Conservation (phyloP, 2,329 filamentous ascomycete genomes). For the Magnaporthales sp. region DNA sequence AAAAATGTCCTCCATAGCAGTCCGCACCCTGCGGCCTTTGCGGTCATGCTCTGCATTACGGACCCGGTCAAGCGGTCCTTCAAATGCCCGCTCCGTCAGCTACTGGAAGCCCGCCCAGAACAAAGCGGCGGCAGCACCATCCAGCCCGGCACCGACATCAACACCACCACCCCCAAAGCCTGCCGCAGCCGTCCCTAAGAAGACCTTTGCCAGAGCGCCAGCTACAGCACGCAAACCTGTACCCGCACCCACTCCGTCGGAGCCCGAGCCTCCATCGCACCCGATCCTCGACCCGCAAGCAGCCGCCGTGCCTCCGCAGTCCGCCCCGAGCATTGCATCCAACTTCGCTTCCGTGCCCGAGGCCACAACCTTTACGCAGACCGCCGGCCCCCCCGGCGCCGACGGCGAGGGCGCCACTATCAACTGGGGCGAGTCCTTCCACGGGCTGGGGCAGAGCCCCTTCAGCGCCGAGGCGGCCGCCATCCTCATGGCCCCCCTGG, state of each 20-base stretch:
- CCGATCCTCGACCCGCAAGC: conserved; percentile 18
- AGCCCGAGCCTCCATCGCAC: conserved; percentile 8
- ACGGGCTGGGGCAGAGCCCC: conserved; percentile 62
- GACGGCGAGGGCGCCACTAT: conserved; percentile 20
- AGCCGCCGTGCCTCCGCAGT: conserved; percentile 18
- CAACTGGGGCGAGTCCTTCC: conserved; percentile 80
- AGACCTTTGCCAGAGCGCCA: background rate
- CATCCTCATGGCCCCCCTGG: conserved; percentile 59
- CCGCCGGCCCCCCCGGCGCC: conserved; percentile 5
- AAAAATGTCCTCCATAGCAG: background rate
- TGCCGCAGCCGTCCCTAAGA: background rate
- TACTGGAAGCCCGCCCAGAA: background rate
- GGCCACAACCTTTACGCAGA: conserved; percentile 7
- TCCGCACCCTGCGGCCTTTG: background rate
- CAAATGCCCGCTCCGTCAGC: background rate
- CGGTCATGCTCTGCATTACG: background rate
- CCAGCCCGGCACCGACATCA: background rate
- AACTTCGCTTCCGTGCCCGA: conserved; percentile 21
- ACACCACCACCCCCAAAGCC: background rate
- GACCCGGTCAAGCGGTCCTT: background rate
- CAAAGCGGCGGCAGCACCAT: background rate
- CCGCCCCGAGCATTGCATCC: conserved; percentile 18
- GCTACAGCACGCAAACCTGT: background rate
- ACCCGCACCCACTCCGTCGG: background rate
- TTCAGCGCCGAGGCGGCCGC: conserved; percentile 63